Evolutionary conservation across 202 grass and related monocot genomes (phyloP), one percentile per base, ranked within the genome.

Genomic region (Dendrocalamus latiflorus): DNA sequence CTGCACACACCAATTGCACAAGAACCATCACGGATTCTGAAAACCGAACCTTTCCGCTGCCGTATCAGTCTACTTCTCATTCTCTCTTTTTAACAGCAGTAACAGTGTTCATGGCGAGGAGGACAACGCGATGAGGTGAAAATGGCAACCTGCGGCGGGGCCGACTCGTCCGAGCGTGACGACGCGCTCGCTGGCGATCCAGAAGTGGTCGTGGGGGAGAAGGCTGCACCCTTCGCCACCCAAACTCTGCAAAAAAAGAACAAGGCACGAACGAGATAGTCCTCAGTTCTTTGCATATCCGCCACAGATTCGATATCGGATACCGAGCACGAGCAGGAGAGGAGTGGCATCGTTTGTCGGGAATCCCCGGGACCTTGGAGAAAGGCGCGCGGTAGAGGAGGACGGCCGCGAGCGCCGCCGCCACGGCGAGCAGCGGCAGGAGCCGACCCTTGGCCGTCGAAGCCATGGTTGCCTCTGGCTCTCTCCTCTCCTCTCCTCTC

Each of bases 181-280:
- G 72, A 97, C 80, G 25, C 88, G 90, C 8, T 91, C 89, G 84
- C 94, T 97, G 78, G 88, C 73, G 66, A 97, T 82, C 94, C 92
- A 92, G 78, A 87, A 97, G 83, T 93, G 92, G 78, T 91, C 92
- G 73, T 93, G 76, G 17, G 70, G 81, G n/a, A 97, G 88, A 17
- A 97, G 86, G 82, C 94, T 94, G 80, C 94, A 97, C n/a, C 77
- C 92, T 10, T 90, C 86, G 6, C 66, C 75, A 34, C 76, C 79
- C 72, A 86, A 50, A 33, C 91, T 80, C 94, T 94, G 86, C 43
- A 78, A 34, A 18, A 79, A 59, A 9, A 63, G 33, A 6, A 17
- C 12, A 34, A 41, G 5, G 43, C 37, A 41, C 17, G 48, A 75
- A n/a, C n/a, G n/a, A n/a, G 22, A 64, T 37, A 36, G 4, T 6